Evolutionary conservation across 306 rosid genomes (phyloP).

Genomic region (Pyrus communis): DNA sequence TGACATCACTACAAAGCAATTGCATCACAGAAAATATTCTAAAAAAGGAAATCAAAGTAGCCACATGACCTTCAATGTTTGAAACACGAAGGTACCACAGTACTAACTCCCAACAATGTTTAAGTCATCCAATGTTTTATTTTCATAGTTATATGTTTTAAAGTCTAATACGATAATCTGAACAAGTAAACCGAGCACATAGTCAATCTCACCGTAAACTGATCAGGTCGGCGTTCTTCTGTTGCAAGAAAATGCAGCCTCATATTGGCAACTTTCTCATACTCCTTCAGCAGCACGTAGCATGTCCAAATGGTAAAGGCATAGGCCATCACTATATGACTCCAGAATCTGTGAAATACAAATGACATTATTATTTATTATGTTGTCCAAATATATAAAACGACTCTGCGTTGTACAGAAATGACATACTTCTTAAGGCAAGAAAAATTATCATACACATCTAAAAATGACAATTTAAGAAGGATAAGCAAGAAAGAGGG

Average conservation of each 20-base stretch:
- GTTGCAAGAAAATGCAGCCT: constrained; percentile 80
- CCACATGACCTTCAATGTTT: background rate
- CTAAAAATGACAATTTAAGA: background rate
- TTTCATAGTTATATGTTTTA: background rate
- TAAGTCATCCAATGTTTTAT: too few species aligned
- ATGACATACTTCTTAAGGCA: background rate
- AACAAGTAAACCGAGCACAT: background rate
- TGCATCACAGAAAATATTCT: background rate
- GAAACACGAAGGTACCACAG: background rate
- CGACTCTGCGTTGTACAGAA: background rate
- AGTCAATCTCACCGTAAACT: constrained; percentile 59
- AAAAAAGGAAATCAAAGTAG: background rate
- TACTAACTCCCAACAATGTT: too few species aligned
- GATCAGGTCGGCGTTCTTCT: constrained; percentile 81
- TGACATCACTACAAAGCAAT: background rate
- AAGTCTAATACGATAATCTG: background rate
- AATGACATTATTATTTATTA: background rate
- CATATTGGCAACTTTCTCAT: constrained; percentile 64
- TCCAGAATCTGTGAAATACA: constrained; percentile 62
- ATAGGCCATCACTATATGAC: constrained; percentile 75
- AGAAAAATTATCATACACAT: background rate
- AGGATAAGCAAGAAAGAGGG: constrained; percentile 7
- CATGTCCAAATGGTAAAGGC: constrained; percentile 85
- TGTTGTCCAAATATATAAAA: background rate
- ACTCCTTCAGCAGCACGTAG: constrained; percentile 67